A percentile compares a stretch with the other conserved stretches of the same genome.
These are phyloP conservation scores for Echria macrotheca DNA, from an alignment of 495 filamentous ascomycete genomes.

Conservation along the genomic window DNA sequence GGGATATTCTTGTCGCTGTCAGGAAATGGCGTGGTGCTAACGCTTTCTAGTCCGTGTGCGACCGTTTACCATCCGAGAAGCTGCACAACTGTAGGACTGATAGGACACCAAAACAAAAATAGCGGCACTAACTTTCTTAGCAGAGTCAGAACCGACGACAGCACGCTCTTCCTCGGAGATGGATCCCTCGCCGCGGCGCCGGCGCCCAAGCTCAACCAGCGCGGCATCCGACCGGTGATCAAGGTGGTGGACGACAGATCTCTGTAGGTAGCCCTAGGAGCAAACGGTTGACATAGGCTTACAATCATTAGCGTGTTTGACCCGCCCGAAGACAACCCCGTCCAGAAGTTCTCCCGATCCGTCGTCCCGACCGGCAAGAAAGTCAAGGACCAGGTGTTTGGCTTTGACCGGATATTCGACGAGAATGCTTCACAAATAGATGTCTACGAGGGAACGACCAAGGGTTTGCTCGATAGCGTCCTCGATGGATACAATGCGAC, in stretches of 20 bases:
- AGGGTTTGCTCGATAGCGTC: slow-evolving; percentile 83
- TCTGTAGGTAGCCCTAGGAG: slow-evolving; percentile 61
- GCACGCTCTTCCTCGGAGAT: slow-evolving; percentile 87
- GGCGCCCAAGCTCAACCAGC: slow-evolving; percentile 75
- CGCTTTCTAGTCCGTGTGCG: slow-evolving; percentile 72
- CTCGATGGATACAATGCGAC: slow-evolving; percentile 98
- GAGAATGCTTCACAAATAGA: slow-evolving; percentile 90
- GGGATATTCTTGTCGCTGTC: slow-evolving; percentile 11
- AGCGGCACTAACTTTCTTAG: not conserved
- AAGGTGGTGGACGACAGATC: slow-evolving; percentile 96
- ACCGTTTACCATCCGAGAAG: slow-evolving; percentile 81
- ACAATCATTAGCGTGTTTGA: slow-evolving; percentile 84
- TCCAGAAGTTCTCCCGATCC: slow-evolving; percentile 82
- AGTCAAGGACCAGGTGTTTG: slow-evolving; percentile 96
- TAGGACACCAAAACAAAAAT: too few species aligned
- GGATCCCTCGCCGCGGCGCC: slow-evolving; percentile 83
- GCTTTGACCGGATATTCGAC: slow-evolving; percentile 95
- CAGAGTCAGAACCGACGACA: slow-evolving; percentile 75
- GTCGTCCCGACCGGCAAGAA: slow-evolving; percentile 79
- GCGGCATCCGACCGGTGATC: slow-evolving; percentile 84
- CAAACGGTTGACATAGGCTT: not conserved
- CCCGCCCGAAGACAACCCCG: slow-evolving; percentile 90
- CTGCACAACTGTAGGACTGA: slow-evolving; percentile 53
- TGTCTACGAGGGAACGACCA: slow-evolving; percentile 93
- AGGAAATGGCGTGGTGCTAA: not conserved